Evolutionary conservation across 345 rosid genomes (phyloP).

Genomic region (Isatis tinctoria): DNA sequence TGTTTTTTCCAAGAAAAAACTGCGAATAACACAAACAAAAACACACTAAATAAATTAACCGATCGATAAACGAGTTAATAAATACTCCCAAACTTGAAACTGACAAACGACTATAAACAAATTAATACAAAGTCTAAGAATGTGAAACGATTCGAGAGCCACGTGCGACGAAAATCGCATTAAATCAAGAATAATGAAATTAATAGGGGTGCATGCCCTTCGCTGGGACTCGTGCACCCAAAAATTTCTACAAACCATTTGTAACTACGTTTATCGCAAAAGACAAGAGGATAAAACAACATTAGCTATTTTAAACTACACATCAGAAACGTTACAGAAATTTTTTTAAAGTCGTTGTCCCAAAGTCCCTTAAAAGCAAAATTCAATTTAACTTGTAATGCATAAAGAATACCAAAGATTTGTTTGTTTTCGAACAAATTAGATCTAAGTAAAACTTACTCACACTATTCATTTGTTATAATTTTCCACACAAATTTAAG

Average conservation of each 20-base stretch:
- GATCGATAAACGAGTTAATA: background rate
- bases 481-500: too few species aligned
- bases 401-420: background rate
- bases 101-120: conserved; percentile 14
- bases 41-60: conserved; percentile 2
- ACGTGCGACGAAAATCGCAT: conserved; percentile 41
- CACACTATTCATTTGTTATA: too few species aligned
- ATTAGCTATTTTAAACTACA: background rate
- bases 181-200: conserved; percentile 17
- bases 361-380: background rate
- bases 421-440: background rate
- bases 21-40: conserved; percentile 8
- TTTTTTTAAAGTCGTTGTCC: background rate
- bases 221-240: conserved; percentile 27
- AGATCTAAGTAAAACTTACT: background rate
- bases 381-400: background rate
- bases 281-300: conserved; percentile 12
- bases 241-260: conserved; percentile 8
- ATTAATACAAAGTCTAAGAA: conserved; percentile 36
- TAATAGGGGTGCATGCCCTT: conserved; percentile 27
- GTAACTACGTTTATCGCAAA: conserved; percentile 17
- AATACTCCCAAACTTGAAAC: conserved; percentile 24
- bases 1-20: background rate
- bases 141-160: conserved; percentile 55
- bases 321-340: background rate